Evolutionary conservation across 2,329 filamentous ascomycete genomes (phyloP).

Genomic region (Claviceps digitariae): DNA sequence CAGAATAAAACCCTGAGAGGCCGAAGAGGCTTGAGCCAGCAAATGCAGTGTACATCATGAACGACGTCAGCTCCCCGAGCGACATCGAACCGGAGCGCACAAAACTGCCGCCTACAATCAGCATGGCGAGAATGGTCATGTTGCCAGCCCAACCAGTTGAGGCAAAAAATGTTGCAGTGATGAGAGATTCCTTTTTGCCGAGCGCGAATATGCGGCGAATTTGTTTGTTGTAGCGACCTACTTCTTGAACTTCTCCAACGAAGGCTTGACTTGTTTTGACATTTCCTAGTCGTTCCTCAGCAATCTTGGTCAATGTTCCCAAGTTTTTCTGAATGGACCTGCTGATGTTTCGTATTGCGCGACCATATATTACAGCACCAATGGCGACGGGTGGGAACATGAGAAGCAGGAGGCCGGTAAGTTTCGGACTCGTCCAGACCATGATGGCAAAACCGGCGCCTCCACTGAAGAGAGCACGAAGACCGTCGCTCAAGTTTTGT

Average conservation of each 20-base stretch:
- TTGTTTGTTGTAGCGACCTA: slow-evolving; percentile 81
- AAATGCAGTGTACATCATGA: slow-evolving; percentile 96
- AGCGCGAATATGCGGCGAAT: slow-evolving; percentile 84
- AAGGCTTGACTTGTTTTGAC: slow-evolving; percentile 96
- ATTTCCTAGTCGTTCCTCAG: slow-evolving; percentile 93
- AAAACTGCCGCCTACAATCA: slow-evolving; percentile 82
- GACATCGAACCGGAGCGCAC: slow-evolving; percentile 77
- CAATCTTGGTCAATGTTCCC: slow-evolving; percentile 88
- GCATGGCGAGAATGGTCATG: slow-evolving; percentile 82
- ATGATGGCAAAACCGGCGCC: slow-evolving; percentile 82
- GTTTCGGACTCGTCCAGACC: slow-evolving; percentile 86
- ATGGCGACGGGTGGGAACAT: slow-evolving; percentile 87
- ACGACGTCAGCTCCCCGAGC: slow-evolving; percentile 85
- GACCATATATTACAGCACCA: slow-evolving; percentile 82
- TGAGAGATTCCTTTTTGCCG: slow-evolving; percentile 72
- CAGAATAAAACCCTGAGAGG: slow-evolving; percentile 89
- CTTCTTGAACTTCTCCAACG: slow-evolving; percentile 81
- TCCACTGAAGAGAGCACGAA: slow-evolving; percentile 80
- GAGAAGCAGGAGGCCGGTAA: slow-evolving; percentile 74
- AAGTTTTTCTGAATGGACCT: slow-evolving; percentile 89
- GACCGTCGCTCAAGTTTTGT: slow-evolving; percentile 92
- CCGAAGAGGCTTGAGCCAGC: slow-evolving; percentile 80
- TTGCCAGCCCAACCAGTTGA: slow-evolving; percentile 87
- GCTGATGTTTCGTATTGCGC: slow-evolving; percentile 77
- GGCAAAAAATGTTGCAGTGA: slow-evolving; percentile 81